Evolutionary conservation across 2,329 filamentous ascomycete genomes (phyloP).

Genomic region (Cryoendolithus antarcticus): DNA sequence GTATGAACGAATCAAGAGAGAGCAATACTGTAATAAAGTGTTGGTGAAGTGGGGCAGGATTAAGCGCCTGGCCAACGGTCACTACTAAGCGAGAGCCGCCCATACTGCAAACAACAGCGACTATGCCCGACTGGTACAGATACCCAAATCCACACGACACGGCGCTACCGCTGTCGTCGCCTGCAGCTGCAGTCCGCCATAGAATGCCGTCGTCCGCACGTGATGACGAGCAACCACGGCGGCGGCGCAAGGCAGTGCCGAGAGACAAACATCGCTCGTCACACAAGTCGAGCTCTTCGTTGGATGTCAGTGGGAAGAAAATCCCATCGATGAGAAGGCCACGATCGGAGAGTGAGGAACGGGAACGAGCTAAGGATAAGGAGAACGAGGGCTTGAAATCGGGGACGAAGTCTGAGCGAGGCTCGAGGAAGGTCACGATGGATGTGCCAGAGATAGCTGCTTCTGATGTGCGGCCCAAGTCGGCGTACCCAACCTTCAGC

Average conservation of each 20-base stretch:
- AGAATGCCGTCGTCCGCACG: constrained; percentile 3
- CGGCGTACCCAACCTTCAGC: constrained; percentile 73
- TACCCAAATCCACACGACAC: constrained; percentile 5
- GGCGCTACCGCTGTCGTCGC: constrained; percentile 4
- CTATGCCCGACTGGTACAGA: constrained; percentile 1
- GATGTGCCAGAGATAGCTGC: constrained; percentile 35
- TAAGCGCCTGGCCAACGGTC: too few relatives aligned
- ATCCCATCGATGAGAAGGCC: constrained; percentile 10
- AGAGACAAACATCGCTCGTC: constrained; percentile 18
- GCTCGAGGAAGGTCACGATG: constrained; percentile 8
- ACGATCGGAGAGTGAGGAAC: constrained; percentile 14
- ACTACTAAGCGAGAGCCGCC: too few relatives aligned
- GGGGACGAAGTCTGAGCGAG: constrained; percentile 7
- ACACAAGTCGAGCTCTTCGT: constrained; percentile 17
- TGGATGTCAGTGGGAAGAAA: constrained; percentile 13
- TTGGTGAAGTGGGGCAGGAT: too few relatives aligned
- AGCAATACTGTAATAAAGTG: too few relatives aligned
- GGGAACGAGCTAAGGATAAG: constrained; percentile 8
- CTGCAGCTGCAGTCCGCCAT: constrained; percentile 1
- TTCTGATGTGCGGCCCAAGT: constrained; percentile 26
- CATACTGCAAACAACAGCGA: too few relatives aligned
- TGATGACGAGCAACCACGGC: constrained; percentile 15
- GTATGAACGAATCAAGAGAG: too few relatives aligned
- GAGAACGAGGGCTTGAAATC: constrained; percentile 12
- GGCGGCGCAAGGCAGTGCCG: constrained; percentile 17